Conservation (phyloP, 1,284 basidiomycete genomes). For the Trametes hirsuta region DNA sequence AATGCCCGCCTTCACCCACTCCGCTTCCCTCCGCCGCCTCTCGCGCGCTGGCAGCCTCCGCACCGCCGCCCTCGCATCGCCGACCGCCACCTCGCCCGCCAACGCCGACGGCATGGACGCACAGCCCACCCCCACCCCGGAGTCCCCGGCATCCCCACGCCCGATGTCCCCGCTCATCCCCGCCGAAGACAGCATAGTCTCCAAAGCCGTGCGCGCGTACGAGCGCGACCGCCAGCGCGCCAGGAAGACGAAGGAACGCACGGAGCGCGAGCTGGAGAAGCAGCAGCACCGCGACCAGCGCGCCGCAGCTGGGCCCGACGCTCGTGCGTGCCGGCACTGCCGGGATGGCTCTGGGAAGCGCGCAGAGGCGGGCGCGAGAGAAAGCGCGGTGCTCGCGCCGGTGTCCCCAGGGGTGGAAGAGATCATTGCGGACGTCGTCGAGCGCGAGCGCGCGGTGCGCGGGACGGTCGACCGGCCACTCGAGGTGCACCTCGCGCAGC, state of each 20-base stretch:
- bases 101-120: not conserved
- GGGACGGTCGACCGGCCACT: not conserved
- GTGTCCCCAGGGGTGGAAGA: slow-evolving; percentile 9
- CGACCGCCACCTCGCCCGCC: not conserved
- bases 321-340: slow-evolving; percentile 1
- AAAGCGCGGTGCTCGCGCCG: slow-evolving; percentile 1
- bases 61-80: not conserved
- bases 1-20: slow-evolving; percentile 22
- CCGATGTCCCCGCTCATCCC: slow-evolving; percentile 5
- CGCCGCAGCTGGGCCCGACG: not conserved
- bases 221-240: slow-evolving; percentile 51
- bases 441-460: slow-evolving; percentile 23
- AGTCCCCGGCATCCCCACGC: not conserved
- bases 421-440: slow-evolving; percentile 25
- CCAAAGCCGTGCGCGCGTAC: slow-evolving; percentile 49
- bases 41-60: slow-evolving; percentile 11
- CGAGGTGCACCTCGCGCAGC: slow-evolving; percentile 49
- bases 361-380: not conserved
- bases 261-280: slow-evolving; percentile 30
- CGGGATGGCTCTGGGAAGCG: slow-evolving; percentile 7
- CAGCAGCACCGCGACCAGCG: slow-evolving; percentile 21
- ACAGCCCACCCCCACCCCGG: not conserved
- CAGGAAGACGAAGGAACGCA: slow-evolving; percentile 46
- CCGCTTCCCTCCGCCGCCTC: slow-evolving; percentile 21
- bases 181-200: slow-evolving; percentile 21